phyloP scores from a whole-genome alignment of 1,139 yeast species.

The Kurtzmaniella quercitrusa region DNA sequence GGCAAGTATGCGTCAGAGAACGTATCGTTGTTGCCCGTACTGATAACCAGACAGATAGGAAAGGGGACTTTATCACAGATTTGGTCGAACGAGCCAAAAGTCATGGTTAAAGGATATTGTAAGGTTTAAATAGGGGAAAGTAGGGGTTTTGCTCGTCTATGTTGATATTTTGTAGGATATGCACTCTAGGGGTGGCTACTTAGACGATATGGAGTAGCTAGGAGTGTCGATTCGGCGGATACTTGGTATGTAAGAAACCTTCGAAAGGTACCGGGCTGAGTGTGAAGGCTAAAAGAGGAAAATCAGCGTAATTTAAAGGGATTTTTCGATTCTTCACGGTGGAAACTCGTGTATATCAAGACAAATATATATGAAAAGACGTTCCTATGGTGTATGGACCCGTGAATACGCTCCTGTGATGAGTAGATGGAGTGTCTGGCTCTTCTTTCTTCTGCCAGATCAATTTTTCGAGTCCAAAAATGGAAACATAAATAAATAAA shows the following conservation, averaged over 20 bases:
- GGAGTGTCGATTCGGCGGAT: too few species aligned
- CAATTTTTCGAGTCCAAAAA: background rate
- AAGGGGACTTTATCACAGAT: slow-evolving; percentile 69
- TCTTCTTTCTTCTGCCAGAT: background rate
- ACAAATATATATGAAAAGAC: too few species aligned
- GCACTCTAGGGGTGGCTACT: too few species aligned
- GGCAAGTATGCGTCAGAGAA: slow-evolving; percentile 62
- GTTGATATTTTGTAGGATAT: too few species aligned
- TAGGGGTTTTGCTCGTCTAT: too few species aligned
- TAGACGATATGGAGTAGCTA: too few species aligned
- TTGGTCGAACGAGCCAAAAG: slow-evolving; percentile 50
- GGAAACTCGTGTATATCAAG: slow-evolving; percentile 14
- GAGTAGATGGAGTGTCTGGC: background rate
- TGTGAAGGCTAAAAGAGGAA: too few species aligned
- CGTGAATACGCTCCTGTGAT: background rate
- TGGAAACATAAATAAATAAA: background rate
- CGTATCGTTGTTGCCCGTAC: slow-evolving; percentile 25
- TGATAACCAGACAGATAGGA: slow-evolving; percentile 73
- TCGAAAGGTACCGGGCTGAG: too few species aligned
- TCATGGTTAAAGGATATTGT: background rate
- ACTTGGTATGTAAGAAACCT: too few species aligned
- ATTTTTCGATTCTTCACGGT: too few species aligned
- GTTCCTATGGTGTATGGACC: background rate
- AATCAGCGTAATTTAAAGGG: too few species aligned
- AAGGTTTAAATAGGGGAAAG: too few species aligned